phyloP scores from a whole-genome alignment of 2,329 filamentous ascomycete species.

The Alternaria burnsii region DNA sequence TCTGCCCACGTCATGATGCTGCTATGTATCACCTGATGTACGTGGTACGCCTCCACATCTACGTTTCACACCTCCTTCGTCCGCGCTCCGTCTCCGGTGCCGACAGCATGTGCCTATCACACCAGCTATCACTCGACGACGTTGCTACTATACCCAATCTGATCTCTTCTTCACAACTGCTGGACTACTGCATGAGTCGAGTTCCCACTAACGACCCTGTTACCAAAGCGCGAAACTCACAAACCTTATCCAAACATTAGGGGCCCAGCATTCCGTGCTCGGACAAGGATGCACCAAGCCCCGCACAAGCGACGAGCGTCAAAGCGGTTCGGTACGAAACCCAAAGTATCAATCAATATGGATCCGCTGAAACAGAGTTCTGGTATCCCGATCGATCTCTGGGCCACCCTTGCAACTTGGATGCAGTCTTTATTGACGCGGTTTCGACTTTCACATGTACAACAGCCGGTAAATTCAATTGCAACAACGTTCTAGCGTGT shows the following conservation, averaged over 20 bases:
- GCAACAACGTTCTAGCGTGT: conserved; percentile 10
- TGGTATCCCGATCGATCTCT: conserved; percentile 1
- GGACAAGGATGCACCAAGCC: conserved; percentile 12
- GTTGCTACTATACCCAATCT: conserved; percentile 22
- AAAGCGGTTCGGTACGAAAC: conserved; percentile 29
- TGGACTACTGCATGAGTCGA: conserved; percentile 3
- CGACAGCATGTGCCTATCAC: conserved; percentile 14
- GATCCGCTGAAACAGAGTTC: conserved; percentile 15
- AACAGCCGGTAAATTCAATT: not conserved
- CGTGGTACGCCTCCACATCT: conserved; percentile 10
- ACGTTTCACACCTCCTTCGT: conserved; percentile 10
- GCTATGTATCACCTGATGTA: conserved; percentile 22
- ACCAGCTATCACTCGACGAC: conserved; percentile 3
- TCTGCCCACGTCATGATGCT: conserved; percentile 11
- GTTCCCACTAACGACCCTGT: conserved; percentile 7
- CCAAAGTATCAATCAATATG: conserved; percentile 9
- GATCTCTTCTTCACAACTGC: conserved; percentile 13
- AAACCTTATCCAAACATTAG: conserved; percentile 10
- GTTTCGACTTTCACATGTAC: not conserved
- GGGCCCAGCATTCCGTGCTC: conserved; percentile 10
- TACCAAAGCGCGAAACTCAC: conserved; percentile 10
- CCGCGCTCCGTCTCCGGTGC: conserved; percentile 2
- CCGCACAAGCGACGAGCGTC: conserved; percentile 18
- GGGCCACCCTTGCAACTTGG: not conserved
- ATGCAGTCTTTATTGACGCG: not conserved